phyloP scores from a whole-genome alignment of 495 filamentous ascomycete genomes.

The Penicillium mononematosum region DNA sequence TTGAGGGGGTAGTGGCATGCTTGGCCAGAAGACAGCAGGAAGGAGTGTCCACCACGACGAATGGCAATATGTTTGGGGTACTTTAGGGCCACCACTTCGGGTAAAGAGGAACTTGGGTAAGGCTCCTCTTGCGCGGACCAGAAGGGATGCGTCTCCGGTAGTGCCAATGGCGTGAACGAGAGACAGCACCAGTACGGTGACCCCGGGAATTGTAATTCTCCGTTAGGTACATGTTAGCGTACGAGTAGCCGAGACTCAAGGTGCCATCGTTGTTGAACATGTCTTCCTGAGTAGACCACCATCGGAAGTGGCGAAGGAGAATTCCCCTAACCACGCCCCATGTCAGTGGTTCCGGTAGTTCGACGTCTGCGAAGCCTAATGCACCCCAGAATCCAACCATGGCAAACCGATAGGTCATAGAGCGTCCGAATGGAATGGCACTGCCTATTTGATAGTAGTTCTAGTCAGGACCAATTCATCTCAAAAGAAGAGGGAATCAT shows the following conservation, averaged over 20 bases:
- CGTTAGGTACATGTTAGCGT: slow-evolving; percentile 74
- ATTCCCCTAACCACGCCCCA: slow-evolving; percentile 79
- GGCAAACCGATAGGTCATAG: slow-evolving; percentile 75
- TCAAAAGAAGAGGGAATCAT: not conserved
- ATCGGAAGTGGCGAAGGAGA: slow-evolving; percentile 68
- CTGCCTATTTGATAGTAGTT: slow-evolving; percentile 26
- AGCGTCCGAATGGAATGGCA: slow-evolving; percentile 72
- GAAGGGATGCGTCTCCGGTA: slow-evolving; percentile 68
- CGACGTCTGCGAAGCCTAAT: slow-evolving; percentile 69
- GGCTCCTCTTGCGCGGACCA: slow-evolving; percentile 66
- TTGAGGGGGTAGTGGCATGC: slow-evolving; percentile 77
- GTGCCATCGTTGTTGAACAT: slow-evolving; percentile 74
- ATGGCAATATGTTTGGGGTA: slow-evolving; percentile 67
- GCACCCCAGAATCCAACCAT: slow-evolving; percentile 83
- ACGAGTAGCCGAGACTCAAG: slow-evolving; percentile 73
- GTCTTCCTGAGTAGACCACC: slow-evolving; percentile 71
- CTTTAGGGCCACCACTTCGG: slow-evolving; percentile 53
- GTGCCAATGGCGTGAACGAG: slow-evolving; percentile 68
- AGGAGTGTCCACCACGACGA: slow-evolving; percentile 63
- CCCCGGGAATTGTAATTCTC: slow-evolving; percentile 79
- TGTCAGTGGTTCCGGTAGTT: slow-evolving; percentile 65
- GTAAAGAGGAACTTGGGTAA: slow-evolving; percentile 54
- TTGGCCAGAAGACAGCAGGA: slow-evolving; percentile 72
- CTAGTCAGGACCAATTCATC: slow-evolving; percentile 5
- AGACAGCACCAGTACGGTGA: slow-evolving; percentile 72